Evolutionary conservation across 164 flowering plant species (phyloP), one percentile per base, ranked within the genome.

Genomic region (Aristolochia contorta): DNA sequence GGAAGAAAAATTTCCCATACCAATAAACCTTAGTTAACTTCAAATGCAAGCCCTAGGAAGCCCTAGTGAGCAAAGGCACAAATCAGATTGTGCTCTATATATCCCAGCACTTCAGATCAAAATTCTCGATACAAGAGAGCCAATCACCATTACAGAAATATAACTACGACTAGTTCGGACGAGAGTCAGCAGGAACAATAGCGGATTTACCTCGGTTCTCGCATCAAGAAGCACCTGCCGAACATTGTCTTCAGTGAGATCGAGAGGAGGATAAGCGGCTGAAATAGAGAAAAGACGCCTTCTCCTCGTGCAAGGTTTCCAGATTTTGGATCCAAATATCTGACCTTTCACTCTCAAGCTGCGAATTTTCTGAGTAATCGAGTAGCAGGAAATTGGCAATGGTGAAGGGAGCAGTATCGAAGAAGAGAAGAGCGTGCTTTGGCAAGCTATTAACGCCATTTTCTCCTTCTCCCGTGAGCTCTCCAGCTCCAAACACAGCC

Each of bases 221-320:
- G 72, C 78, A 63, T 74, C 78, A 18, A 21, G 50, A 48, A 74
- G 52, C 19, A 68, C 78, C 30, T 57, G 70, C 22, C 53, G 63
- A 22, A 74, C 68, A 48, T 74, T 74, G 25, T 71, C 78, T 56
- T 74, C 75, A 0, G 72, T 71, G 20, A 74, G 61, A 48, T 74
- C 75, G 27, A 74, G 68, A 56, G 75, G 72, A 8, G 62, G 65
- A 57, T 59, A 63, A 1, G 64, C 66, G 1, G 72, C 78, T 6
- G 68, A 66, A 37, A 63, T 47, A 14, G 13, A 19, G 0, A 43
- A 46, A 51, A 58, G 49, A 41, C 15, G 45, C 21, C 22, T n/a
- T 9, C 41, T 25, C 49, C 15, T 59, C 20, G 37, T 30, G 33
- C 2, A 1, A 25, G 47, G 32, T 30, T 21, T 37, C 24, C 32